phyloP scores from a whole-genome alignment of 164 flowering plant species.

The Nymphaea thermarum region DNA sequence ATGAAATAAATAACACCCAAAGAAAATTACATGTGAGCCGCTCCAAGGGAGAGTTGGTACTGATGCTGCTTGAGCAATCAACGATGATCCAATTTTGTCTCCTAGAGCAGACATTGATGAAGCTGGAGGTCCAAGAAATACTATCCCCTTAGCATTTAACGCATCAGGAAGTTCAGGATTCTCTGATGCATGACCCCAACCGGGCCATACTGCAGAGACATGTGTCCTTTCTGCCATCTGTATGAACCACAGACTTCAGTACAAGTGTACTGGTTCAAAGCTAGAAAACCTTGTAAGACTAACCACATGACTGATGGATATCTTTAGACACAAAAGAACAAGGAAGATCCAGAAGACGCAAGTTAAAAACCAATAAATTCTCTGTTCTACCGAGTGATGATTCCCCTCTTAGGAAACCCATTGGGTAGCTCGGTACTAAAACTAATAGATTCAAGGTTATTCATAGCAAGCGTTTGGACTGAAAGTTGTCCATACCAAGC shows the following conservation, averaged over 20 bases:
- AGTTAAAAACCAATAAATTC: background rate
- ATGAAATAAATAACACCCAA: background rate
- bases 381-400: background rate
- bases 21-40: constrained; percentile 76
- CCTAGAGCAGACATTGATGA: constrained; percentile 93
- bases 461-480: no score
- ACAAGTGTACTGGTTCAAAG: background rate
- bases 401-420: no score
- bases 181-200: constrained; percentile 99
- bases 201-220: constrained; percentile 99
- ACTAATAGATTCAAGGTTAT: no score
- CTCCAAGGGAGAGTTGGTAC: constrained; percentile 99
- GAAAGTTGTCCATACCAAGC: background rate
- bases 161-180: constrained; percentile 99
- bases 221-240: constrained; percentile 96
- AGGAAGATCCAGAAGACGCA: background rate
- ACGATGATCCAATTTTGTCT: constrained; percentile 97
- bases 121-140: constrained; percentile 96
- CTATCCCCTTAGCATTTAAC: constrained; percentile 59
- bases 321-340: background rate
- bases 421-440: no score
- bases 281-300: background rate
- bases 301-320: background rate
- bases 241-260: constrained; percentile 5
- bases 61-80: constrained; percentile 97